Conservation (phyloP, 2,329 filamentous ascomycete genomes). For the Monilinia fructigena region DNA sequence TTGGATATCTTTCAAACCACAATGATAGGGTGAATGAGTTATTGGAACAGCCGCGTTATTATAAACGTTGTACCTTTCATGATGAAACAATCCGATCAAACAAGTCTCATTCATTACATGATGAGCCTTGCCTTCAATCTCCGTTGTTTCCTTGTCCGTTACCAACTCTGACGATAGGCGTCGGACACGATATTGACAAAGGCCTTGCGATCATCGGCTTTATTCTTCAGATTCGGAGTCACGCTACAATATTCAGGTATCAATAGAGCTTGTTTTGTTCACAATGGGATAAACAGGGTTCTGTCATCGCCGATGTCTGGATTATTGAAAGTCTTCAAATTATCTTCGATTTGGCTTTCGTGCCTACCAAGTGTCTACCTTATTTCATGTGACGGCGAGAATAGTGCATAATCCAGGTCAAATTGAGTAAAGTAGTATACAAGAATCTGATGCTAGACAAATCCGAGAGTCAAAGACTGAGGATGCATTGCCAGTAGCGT, state of each 20-base stretch:
- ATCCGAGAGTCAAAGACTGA: not conserved
- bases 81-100: not conserved
- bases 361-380: not conserved
- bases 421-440: not conserved
- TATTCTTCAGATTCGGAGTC: not conserved
- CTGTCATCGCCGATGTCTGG: not conserved
- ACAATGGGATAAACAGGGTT: not conserved
- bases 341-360: not conserved
- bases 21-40: not conserved
- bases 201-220: not conserved
- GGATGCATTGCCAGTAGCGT: not conserved
- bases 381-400: not conserved
- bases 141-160: not conserved
- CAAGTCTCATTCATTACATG: not conserved
- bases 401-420: rapidly evolving
- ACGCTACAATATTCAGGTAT: not conserved
- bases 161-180: not conserved
- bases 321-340: not conserved
- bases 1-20: not conserved
- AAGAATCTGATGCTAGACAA: not conserved
- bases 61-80: not conserved
- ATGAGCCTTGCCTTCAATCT: not conserved
- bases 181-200: not conserved
- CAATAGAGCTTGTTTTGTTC: not conserved
- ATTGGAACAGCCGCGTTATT: not conserved